Base-by-base conservation (phyloP, 2,329 filamentous ascomycete species). In the Curvularia lunata region DNA sequence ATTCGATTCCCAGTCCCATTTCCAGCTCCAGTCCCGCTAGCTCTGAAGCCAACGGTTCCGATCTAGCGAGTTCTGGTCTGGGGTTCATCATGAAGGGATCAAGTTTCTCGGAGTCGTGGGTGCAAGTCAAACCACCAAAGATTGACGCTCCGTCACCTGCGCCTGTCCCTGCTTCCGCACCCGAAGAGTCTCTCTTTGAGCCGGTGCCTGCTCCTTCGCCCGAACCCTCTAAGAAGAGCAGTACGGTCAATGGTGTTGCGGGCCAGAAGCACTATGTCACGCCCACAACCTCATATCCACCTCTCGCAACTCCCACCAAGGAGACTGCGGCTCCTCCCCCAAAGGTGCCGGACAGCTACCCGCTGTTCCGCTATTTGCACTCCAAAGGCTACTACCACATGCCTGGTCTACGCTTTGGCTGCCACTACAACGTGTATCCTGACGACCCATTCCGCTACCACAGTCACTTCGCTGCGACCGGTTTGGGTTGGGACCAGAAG, bases 401-500 rank as follows among this genome's bases (percentile, higher is more conserved):
- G 53, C 95, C 95, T 1, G 95, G 95, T 8, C 83, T 99, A 51
- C 91, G 95, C 25, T 99, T 99, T 71, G 95, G 95, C 25, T 96
- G 93, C 68, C 88, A 95, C 71, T 97, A 96, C 78, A 92, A 92
- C 66, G 91, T 96, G 5, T 99, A 99, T 70, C 95, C 95, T 0
- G 95, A 95, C 45, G 95, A 99, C 74, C 92, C 95, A 1, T 82
- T 99, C 50, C 88, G 95, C 10, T 99, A 96, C 75, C 95, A 99
- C 77, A 95, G 92, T 45, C 95, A 99, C 76, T 98, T 97, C 75
- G 84, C 97, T 68, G 91, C 89, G 7, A 90, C 89, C n/a, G 87
- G 90, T 30, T 86, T 90, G 67, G 87, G 83, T n/a, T 98, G 92
- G 92, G 88, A 97, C 59, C 86, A 97, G 69, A 87, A 92, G 66